Evolutionary conservation across 2,329 filamentous ascomycete genomes (phyloP).

Genomic region (Atkinsonella hypoxylon): DNA sequence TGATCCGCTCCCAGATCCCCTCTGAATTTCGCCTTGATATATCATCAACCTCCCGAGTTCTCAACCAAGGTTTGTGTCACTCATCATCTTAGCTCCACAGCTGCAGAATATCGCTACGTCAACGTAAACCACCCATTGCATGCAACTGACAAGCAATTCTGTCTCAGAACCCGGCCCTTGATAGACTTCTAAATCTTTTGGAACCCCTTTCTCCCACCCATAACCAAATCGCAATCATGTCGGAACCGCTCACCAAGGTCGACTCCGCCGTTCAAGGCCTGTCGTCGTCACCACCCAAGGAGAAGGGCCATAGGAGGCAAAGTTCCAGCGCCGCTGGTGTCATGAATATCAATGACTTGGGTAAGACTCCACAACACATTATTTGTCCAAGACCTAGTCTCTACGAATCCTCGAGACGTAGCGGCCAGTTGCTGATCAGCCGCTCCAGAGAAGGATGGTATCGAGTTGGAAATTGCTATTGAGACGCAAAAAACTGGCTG

Average conservation of each 20-base stretch:
- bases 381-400: too few relatives aligned
- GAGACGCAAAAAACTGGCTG: constrained; percentile 85
- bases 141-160: not conserved
- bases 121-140: not conserved
- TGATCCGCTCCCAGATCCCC: constrained; percentile 4
- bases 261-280: constrained; percentile 83
- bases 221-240: constrained; percentile 18
- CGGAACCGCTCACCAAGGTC: constrained; percentile 64
- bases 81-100: not conserved
- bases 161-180: not conserved
- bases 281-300: constrained; percentile 53
- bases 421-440: not conserved
- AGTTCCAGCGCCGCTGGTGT: constrained; percentile 60
- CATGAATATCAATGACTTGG: constrained; percentile 72
- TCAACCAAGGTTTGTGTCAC: not conserved
- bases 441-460: constrained; percentile 56
- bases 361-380: constrained; percentile 37
- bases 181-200: constrained; percentile 1
- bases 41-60: not conserved
- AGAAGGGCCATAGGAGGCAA: constrained; percentile 54
- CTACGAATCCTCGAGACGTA: too few relatives aligned
- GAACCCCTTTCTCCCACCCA: not conserved
- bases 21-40: constrained; percentile 7
- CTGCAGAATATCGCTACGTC: not conserved
- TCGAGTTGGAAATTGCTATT: constrained; percentile 58